Evolutionary conservation across 768 basidiomycete species (phyloP).

Genomic region (Pilatotrama ljubarskyi): DNA sequence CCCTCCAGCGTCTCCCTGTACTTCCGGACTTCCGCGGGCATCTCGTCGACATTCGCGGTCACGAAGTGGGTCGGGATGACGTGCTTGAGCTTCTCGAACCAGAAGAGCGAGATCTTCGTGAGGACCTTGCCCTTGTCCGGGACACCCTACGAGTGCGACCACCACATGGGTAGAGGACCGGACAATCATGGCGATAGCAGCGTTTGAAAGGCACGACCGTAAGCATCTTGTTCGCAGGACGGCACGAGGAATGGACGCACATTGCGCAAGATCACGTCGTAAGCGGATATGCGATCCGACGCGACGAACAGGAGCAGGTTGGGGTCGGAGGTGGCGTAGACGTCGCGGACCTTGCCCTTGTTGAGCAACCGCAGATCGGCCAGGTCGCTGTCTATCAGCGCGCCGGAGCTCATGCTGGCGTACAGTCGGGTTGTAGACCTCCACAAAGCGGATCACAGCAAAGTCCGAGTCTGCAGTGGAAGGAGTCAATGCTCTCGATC

Average conservation of each 20-base stretch:
- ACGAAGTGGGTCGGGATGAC: conserved; percentile 92
- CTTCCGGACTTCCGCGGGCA: conserved; percentile 77
- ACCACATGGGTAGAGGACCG: not conserved
- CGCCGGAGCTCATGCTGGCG: conserved; percentile 4
- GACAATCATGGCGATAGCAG: not conserved
- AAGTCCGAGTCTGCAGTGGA: not conserved
- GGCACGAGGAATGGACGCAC: conserved; percentile 48
- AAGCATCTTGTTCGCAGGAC: not conserved
- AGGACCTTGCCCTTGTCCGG: conserved; percentile 91
- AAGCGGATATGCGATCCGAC: conserved; percentile 93
- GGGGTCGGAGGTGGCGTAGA: conserved; percentile 75
- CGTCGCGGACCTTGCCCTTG: conserved; percentile 94
- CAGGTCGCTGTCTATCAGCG: conserved; percentile 55
- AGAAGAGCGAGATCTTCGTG: conserved; percentile 90
- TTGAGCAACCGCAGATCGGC: conserved; percentile 71
- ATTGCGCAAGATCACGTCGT: conserved; percentile 92
- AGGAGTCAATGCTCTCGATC: not conserved
- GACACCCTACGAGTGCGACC: conserved; percentile 64
- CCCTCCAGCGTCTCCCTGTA: conserved; percentile 80
- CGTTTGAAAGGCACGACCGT: not conserved
- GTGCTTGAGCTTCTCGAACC: conserved; percentile 81
- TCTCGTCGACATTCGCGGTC: conserved; percentile 70
- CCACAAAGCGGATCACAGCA: not conserved
- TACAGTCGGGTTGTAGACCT: not conserved
- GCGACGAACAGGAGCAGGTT: conserved; percentile 89